phyloP scores from a whole-genome alignment of 2,329 filamentous ascomycete species.

The Pseudocercospora musae region DNA sequence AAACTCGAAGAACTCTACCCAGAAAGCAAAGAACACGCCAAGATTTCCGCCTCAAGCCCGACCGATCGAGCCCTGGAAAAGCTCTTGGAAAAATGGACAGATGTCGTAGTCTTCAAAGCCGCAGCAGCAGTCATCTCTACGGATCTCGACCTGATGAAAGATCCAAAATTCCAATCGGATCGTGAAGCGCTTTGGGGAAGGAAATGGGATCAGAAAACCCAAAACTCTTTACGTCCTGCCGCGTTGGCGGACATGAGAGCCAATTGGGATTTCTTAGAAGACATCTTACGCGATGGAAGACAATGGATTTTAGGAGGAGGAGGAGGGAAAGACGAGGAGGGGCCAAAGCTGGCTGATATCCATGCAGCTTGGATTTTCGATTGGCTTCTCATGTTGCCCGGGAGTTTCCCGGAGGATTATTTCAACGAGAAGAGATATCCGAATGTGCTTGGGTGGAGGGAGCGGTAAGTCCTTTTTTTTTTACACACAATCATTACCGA shows the following conservation, averaged over 20 bases:
- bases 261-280: conserved; percentile 17
- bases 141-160: conserved; percentile 52
- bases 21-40: conserved; percentile 22
- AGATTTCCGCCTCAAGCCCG: conserved; percentile 40
- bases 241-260: conserved; percentile 18
- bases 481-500: too few species aligned
- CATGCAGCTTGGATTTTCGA: conserved; percentile 23
- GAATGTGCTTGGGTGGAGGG: conserved; percentile 16
- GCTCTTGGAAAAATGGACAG: conserved; percentile 54
- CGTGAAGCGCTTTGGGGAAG: conserved; percentile 46
- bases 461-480: too few species aligned
- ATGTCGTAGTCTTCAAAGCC: conserved; percentile 48
- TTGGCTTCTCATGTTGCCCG: conserved; percentile 20
- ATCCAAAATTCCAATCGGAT: conserved; percentile 61
- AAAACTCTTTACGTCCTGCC: conserved; percentile 9
- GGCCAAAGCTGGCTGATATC: conserved; percentile 18
- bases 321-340: neutral
- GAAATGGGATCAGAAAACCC: conserved; percentile 1
- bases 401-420: conserved; percentile 17
- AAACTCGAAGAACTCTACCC: conserved; percentile 61
- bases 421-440: conserved; percentile 16
- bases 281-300: conserved; percentile 14
- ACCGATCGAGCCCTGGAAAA: conserved; percentile 56
- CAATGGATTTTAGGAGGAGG: conserved; percentile 15
- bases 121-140: conserved; percentile 57